Evolutionary conservation across 768 basidiomycete species (phyloP), one percentile per base, ranked within the genome.

Genomic region (Russula sp.): DNA sequence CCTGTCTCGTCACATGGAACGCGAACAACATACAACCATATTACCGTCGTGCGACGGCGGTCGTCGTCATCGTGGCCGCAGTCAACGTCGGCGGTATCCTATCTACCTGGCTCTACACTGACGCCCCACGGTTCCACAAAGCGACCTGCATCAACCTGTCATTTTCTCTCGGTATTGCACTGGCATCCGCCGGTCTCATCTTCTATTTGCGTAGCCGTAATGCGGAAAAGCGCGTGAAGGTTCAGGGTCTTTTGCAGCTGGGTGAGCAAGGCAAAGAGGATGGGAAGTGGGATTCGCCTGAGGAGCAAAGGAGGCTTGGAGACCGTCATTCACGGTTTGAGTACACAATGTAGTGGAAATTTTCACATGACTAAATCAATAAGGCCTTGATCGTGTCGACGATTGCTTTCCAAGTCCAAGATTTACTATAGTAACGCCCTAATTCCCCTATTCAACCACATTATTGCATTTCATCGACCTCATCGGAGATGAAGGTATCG

Each of bases 1-100:
- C 72, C n/a, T 50, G 69, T 34, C 63, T 69, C 36, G 63, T 68
- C 22, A 70, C 73, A 13, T 75, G 72, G 72, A 68, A 65, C 61
- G 61, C 73, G 36, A 75, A 75, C 58, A 75, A 75, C 62, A 62
- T 74, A 16, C 72, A 73, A 28, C 73, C 73, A 6, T 72, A 67
- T 67, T 73, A 73, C 67, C 70, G 71, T 36, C 68, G 74, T 24
- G 70, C 70, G 8, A 73, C 74, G 1, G 72, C 70, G 8, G 69
- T 75, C 54, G 70, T 70, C 34, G 3, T 72, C 36, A 69, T 65
- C 2, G 72, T 73, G 56, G 66, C 71, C 36, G 51, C 52, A 22
- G 71, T 61, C 26, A 69, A 65, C 32, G 16, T 53, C 5, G 67
- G 67, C 5, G 67, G 67, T 51, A 65, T 67, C 40, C 50, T 61